Base-by-base conservation (phyloP, 148 eudicot species). In the Rhododendron henanense region DNA sequence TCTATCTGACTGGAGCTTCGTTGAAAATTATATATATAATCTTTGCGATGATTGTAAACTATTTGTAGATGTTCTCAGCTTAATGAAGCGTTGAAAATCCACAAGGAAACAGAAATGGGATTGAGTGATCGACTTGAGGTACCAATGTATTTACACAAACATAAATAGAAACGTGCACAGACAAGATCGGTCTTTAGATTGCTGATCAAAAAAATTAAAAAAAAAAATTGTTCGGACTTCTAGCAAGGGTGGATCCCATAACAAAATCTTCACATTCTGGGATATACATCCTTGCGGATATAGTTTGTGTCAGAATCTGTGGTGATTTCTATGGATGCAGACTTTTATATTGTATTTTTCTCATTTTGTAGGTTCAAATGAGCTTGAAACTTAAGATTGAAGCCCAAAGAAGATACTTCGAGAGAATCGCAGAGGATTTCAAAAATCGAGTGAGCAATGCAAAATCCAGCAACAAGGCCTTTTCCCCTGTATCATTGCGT, bases 51-150 rank as follows among this genome's bases (percentile, higher is more conserved):
- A n/a, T 47, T 3, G 5, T 25, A 2, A 19, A 18, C 37, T 63
- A 11, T 78, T 59, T 87, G 79, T 37, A 90, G 93, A 33, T 90
- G 89, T 79, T 90, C 92, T 86, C 93, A 92, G 85, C 92, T 92
- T 18, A 85, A 84, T 7, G 90, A 92, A 85, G 92, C 93, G 73
- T 85, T 92, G 61, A 89, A 81, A 78, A 89, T 85, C 85, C 93
- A 92, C 57, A 89, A 61, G 84, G 92, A 90, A 71, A 91, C 65
- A 33, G 91, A 88, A 79, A 87, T 85, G 85, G 85, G 90, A 81
- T 78, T 90, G 48, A 89, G 87, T 76, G 93, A 92, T 89, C 93
- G 89, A 53, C 87, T 86, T 65, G 93, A 92, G 91, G 93, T 92
- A 85, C 37, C 21, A 75, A 25, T 69, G 31, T 15, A 23, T 19